phyloP scores from a whole-genome alignment of 148 eudicot species.

The Chenopodium berlandieri region DNA sequence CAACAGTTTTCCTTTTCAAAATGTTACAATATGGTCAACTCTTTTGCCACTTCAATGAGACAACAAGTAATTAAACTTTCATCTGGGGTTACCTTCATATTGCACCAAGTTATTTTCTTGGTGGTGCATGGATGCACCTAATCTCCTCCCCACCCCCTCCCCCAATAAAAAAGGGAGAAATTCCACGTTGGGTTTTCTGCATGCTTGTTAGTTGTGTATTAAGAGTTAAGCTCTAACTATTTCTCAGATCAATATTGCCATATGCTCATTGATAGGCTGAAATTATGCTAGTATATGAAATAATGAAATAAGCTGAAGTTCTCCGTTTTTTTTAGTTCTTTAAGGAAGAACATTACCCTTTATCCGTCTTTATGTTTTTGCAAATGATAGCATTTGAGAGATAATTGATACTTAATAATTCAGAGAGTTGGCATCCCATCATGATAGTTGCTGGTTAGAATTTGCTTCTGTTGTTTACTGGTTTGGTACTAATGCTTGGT shows the following conservation, averaged over 20 bases:
- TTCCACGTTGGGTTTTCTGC: background rate
- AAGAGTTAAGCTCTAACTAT: background rate
- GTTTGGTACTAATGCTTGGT: background rate
- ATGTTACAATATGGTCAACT: too few relatives aligned
- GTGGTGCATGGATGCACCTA: too few relatives aligned
- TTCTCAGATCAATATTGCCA: background rate
- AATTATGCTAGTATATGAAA: background rate
- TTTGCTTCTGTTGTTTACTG: background rate
- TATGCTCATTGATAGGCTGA: background rate
- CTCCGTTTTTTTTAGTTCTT: background rate
- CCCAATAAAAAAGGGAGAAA: background rate
- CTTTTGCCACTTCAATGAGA: too few relatives aligned
- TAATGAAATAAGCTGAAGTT: background rate
- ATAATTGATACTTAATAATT: background rate
- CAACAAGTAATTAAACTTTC: too few relatives aligned
- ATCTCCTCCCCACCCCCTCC: background rate
- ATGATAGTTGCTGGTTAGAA: background rate
- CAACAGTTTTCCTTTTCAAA: too few relatives aligned
- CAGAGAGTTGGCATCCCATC: background rate
- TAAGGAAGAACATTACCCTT: background rate
- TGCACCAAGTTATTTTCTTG: too few relatives aligned
- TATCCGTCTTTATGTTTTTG: background rate
- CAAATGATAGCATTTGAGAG: background rate
- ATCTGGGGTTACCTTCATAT: too few relatives aligned
- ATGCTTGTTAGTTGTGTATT: too few relatives aligned